Conservation (phyloP, 805 yeast genomes). For the Blastobotrys americana region DNA sequence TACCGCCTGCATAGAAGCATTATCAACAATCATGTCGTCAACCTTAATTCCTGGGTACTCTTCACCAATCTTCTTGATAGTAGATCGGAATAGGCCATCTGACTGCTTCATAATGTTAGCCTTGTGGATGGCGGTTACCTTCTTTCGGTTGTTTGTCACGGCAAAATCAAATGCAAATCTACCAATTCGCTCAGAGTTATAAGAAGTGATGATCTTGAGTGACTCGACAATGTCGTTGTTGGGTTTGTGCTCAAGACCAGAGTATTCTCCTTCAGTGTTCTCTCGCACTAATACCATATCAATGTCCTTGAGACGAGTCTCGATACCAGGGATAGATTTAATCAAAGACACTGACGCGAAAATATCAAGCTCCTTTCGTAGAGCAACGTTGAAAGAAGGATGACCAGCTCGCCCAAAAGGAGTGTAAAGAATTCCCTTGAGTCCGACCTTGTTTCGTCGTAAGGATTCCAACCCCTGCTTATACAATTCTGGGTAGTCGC, state of each 20-base stretch:
- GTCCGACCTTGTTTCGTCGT: slow-evolving; percentile 93
- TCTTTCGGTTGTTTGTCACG: slow-evolving; percentile 79
- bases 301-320: slow-evolving; percentile 79
- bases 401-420: slow-evolving; percentile 71
- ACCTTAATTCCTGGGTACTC: slow-evolving; percentile 76
- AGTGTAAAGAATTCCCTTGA: slow-evolving; percentile 92
- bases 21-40: slow-evolving; percentile 94
- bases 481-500: slow-evolving; percentile 51
- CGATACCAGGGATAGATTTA: slow-evolving; percentile 90
- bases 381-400: slow-evolving; percentile 88
- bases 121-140: slow-evolving; percentile 95
- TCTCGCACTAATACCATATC: slow-evolving; percentile 95
- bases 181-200: slow-evolving; percentile 94
- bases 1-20: slow-evolving; percentile 99
- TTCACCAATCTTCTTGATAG: slow-evolving; percentile 79
- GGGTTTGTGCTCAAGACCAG: slow-evolving; percentile 96
- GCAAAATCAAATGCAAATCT: slow-evolving; percentile 97
- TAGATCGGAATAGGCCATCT: slow-evolving; percentile 94
- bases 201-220: slow-evolving; percentile 86
- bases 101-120: slow-evolving; percentile 99
- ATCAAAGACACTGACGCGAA: slow-evolving; percentile 92
- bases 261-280: slow-evolving; percentile 99
- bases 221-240: slow-evolving; percentile 98
- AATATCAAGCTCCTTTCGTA: slow-evolving; percentile 92
- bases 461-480: slow-evolving; percentile 82